Evolutionary conservation across 345 rosid genomes (phyloP).

Genomic region (Draba incana): DNA sequence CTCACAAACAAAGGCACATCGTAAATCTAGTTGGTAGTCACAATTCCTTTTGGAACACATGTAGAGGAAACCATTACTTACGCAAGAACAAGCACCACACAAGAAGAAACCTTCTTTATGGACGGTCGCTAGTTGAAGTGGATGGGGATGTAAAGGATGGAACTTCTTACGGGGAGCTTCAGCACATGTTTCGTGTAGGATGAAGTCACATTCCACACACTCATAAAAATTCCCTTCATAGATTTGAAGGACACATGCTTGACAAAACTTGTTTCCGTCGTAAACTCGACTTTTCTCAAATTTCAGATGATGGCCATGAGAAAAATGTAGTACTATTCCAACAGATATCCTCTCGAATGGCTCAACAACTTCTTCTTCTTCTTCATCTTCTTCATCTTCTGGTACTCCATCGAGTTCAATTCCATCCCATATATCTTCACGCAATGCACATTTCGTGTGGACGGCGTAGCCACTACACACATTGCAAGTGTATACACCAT

Average conservation of each 20-base stretch:
- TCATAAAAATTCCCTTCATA: not conserved
- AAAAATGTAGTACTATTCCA: conserved; percentile 2
- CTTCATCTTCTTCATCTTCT: not conserved
- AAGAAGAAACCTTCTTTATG: no score
- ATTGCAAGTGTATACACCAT: conserved; percentile 24
- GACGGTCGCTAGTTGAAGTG: not conserved
- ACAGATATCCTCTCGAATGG: not conserved
- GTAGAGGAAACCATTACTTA: not conserved
- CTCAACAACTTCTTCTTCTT: not conserved
- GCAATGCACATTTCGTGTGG: conserved; percentile 26
- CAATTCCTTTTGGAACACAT: accelerated
- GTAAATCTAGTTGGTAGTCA: not conserved
- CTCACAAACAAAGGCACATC: not conserved
- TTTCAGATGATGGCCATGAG: not conserved
- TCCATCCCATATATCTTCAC: not conserved
- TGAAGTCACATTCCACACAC: not conserved
- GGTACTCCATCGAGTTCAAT: not conserved
- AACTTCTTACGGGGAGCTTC: not conserved
- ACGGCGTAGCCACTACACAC: not conserved
- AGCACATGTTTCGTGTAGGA: conserved; percentile 13
- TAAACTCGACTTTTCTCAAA: not conserved
- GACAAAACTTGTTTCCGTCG: not conserved
- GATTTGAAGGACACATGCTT: not conserved
- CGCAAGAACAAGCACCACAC: no score
- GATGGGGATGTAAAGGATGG: not conserved